Percentiles rank a stretch among this genome's conserved stretches.
Conservation (phyloP, 176 grass and related monocot genomes). For the Zea luxurians region DNA sequence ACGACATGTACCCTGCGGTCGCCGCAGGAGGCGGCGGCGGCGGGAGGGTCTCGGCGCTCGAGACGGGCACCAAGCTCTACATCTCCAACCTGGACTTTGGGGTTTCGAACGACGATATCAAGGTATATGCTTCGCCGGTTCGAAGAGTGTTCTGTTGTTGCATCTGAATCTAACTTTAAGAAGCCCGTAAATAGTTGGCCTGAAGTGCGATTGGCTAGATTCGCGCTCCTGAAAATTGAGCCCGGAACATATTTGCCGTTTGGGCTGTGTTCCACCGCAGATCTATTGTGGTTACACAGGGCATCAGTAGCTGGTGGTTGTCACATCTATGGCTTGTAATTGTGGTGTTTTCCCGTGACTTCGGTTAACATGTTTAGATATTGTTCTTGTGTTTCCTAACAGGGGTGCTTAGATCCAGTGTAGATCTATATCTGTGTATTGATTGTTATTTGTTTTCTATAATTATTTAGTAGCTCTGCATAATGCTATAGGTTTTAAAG, state of each 20-base stretch:
- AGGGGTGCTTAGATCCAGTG: background rate
- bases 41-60: slow-evolving; percentile 67
- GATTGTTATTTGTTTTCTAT: background rate
- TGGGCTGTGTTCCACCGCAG: background rate
- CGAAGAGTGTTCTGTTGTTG: background rate
- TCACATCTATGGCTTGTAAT: background rate
- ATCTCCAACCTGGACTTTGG: slow-evolving; percentile 95
- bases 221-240: background rate
- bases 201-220: background rate
- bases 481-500: background rate
- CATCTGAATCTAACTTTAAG: background rate
- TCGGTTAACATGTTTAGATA: background rate
- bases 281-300: background rate
- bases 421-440: background rate
- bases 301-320: background rate
- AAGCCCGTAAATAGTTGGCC: background rate
- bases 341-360: background rate
- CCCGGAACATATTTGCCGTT: background rate
- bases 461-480: background rate
- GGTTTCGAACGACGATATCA: slow-evolving; percentile 93
- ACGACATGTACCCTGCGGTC: slow-evolving; percentile 68
- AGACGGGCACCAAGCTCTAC: slow-evolving; percentile 87
- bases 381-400: background rate
- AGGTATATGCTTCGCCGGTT: slow-evolving; percentile 50
- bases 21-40: slow-evolving; percentile 39